phyloP scores from a whole-genome alignment of 257 asterid genomes.

The Penstemon davidsonii region DNA sequence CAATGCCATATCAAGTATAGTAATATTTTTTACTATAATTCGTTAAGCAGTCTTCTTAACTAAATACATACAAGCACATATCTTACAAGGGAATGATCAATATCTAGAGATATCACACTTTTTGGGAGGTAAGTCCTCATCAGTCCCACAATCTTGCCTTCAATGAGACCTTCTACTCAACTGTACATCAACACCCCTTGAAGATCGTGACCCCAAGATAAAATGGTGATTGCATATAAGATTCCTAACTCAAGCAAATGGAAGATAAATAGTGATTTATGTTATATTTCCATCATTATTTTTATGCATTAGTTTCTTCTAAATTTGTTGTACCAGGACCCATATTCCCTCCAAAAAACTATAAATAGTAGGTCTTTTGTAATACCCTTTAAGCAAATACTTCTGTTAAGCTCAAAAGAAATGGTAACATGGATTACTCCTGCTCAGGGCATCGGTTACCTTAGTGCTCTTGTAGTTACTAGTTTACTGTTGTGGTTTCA shows the following conservation, averaged over 20 bases:
- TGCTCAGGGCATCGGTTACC: conserved; percentile 6
- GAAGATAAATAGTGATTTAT: conserved; percentile 3
- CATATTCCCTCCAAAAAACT: not conserved
- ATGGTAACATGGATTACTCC: not conserved
- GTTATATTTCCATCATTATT: conserved; percentile 16
- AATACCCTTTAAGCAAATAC: not conserved
- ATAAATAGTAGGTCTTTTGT: not conserved
- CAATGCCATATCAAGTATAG: too few species aligned
- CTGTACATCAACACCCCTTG: not conserved
- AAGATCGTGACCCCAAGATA: not conserved
- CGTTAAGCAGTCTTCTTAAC: not conserved
- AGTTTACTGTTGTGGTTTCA: conserved; percentile 24
- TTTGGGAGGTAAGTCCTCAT: too few species aligned
- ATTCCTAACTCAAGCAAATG: not conserved
- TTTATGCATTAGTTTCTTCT: too few species aligned
- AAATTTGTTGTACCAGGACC: not conserved
- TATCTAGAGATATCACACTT: not conserved
- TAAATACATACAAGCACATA: not conserved
- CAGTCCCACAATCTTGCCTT: too few species aligned
- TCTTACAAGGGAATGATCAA: not conserved
- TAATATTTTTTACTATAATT: not conserved
- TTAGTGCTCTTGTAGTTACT: not conserved
- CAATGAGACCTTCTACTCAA: not conserved
- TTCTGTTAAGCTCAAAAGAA: not conserved
- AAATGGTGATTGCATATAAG: not conserved